Percentiles rank a stretch among this genome's conserved stretches.
Evolutionary conservation across 495 filamentous ascomycete genomes (phyloP).

Genomic region (Penicillium pancosmium): DNA sequence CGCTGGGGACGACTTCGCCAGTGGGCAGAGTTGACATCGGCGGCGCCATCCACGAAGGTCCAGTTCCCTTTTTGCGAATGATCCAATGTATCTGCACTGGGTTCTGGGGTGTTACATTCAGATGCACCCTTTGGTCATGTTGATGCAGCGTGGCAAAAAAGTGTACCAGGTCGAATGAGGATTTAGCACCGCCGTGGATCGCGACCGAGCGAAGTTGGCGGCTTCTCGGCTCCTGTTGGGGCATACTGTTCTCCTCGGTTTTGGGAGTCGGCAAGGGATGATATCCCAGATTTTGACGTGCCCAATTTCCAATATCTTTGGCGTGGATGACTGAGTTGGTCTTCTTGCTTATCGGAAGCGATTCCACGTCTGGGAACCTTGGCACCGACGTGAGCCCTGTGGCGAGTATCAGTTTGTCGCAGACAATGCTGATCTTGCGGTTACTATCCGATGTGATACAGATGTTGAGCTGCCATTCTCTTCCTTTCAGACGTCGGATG

Average conservation of each 20-base stretch:
- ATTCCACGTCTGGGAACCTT: conserved; percentile 37
- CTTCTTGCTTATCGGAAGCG: conserved; percentile 16
- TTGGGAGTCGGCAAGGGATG: conserved; percentile 17
- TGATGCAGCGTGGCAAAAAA: conserved; percentile 54
- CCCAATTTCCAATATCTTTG: conserved; percentile 36
- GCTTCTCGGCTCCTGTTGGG: background rate
- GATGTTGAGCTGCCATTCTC: conserved; percentile 32
- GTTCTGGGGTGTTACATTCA: conserved; percentile 35
- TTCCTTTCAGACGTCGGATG: conserved; percentile 28
- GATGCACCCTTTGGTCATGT: conserved; percentile 15
- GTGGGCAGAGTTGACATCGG: conserved; percentile 34
- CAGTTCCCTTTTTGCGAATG: conserved; percentile 63
- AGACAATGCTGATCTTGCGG: conserved; percentile 32
- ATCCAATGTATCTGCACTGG: conserved; percentile 66
- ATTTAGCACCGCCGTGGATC: conserved; percentile 70
- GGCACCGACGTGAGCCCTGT: conserved; percentile 65
- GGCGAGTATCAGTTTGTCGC: conserved; percentile 65
- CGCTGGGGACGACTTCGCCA: conserved; percentile 57
- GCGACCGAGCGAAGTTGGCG: conserved; percentile 40
- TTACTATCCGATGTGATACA: background rate
- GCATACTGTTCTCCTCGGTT: background rate
- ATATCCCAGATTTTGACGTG: conserved; percentile 35
- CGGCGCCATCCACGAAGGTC: conserved; percentile 29
- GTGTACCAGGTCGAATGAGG: conserved; percentile 71
- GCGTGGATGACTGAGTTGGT: conserved; percentile 50